phyloP scores from a whole-genome alignment of 257 asterid genomes.

The Primulina eburnea region DNA sequence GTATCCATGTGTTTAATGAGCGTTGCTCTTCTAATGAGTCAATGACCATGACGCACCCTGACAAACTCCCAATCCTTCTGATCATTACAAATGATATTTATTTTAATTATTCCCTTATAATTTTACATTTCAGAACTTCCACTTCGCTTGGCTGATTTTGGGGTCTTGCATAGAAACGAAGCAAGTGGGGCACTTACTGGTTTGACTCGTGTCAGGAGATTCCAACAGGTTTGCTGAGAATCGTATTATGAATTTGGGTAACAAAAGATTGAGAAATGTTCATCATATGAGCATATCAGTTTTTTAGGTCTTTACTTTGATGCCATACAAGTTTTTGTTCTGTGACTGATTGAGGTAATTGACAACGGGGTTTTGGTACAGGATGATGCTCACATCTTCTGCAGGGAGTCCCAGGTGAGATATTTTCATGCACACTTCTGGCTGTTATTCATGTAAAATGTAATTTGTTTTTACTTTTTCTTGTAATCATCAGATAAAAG shows the following conservation, averaged over 20 bases:
- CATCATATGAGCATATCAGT: neutral
- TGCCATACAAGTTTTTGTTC: slow-evolving; percentile 15
- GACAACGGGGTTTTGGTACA: slow-evolving; percentile 39
- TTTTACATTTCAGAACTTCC: slow-evolving; percentile 71
- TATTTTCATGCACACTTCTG: slow-evolving; percentile 18
- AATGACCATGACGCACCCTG: too few relatives aligned
- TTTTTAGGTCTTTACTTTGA: slow-evolving; percentile 12
- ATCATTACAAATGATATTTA: neutral
- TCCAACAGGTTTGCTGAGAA: slow-evolving; percentile 74
- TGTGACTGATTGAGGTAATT: slow-evolving; percentile 24
- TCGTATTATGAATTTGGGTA: neutral
- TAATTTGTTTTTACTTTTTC: slow-evolving; percentile 27
- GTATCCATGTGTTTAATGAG: neutral
- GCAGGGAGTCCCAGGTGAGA: slow-evolving; percentile 95
- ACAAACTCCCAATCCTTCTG: neutral
- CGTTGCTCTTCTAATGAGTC: too few relatives aligned
- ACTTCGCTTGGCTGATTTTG: slow-evolving; percentile 94
- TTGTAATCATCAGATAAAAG: slow-evolving; percentile 66
- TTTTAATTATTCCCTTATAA: neutral
- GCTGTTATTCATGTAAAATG: neutral
- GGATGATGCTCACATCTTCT: slow-evolving; percentile 99
- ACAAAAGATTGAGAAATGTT: slow-evolving; percentile 14
- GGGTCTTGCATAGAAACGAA: slow-evolving; percentile 94
- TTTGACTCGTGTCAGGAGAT: slow-evolving; percentile 94
- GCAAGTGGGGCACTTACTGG: slow-evolving; percentile 99